Percentiles rank a stretch among this genome's conserved stretches.
phyloP scores from a whole-genome alignment of 2,329 filamentous ascomycete species.

The Lecanicillium sp. region DNA sequence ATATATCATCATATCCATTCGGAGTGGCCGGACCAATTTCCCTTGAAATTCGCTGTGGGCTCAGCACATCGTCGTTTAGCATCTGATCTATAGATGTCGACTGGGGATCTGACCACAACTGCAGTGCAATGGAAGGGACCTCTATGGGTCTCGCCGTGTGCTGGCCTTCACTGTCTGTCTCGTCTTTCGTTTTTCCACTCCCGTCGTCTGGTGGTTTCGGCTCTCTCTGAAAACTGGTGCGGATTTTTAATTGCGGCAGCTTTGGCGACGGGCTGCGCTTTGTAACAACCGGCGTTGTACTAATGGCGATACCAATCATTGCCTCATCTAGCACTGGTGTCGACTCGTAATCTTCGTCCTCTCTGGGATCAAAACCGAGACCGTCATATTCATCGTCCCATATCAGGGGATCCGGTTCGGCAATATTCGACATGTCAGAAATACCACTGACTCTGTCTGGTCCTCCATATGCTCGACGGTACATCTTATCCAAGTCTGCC shows the following conservation, averaged over 20 bases:
- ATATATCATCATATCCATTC: constrained; percentile 53
- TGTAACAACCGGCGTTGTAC: not conserved
- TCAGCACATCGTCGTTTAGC: constrained; percentile 19
- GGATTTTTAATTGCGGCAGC: constrained; percentile 29
- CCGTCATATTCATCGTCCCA: constrained; percentile 1
- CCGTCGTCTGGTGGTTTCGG: constrained; percentile 7
- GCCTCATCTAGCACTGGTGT: not conserved
- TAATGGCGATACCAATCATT: not conserved
- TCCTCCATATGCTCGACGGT: constrained; percentile 48
- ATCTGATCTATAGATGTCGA: constrained; percentile 36
- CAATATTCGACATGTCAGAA: constrained; percentile 22
- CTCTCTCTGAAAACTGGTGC: constrained; percentile 29
- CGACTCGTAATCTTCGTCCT: too few species aligned
- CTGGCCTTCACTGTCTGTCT: constrained; percentile 26
- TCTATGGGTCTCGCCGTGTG: constrained; percentile 29
- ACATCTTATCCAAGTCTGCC: constrained; percentile 46
- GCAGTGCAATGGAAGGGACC: constrained; percentile 15
- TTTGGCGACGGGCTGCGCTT: constrained; percentile 3
- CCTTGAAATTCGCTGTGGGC: constrained; percentile 12
- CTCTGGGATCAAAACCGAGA: too few species aligned
- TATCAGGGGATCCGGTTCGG: constrained; percentile 7
- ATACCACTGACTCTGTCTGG: constrained; percentile 36
- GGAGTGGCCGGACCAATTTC: constrained; percentile 44
- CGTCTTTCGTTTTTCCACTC: constrained; percentile 8
- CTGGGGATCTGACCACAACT: constrained; percentile 15